phyloP scores from a whole-genome alignment of 1,284 basidiomycete species.

The Schizophyllum amplum region DNA sequence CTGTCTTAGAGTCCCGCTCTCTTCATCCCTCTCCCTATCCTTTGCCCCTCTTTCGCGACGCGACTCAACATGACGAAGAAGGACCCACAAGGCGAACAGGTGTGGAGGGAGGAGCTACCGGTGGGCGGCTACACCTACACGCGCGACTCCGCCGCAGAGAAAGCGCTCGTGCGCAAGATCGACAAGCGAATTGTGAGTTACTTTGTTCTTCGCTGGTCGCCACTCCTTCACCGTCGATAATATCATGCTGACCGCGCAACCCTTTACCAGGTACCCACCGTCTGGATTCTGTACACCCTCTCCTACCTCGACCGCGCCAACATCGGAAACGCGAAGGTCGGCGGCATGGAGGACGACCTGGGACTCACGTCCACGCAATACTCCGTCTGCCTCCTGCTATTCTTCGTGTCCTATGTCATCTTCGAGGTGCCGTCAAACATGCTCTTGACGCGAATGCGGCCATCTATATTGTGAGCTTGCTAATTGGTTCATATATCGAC shows the following conservation, averaged over 20 bases:
- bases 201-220: too few relatives aligned
- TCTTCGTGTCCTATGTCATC: slow-evolving; percentile 14
- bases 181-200: slow-evolving; percentile 9
- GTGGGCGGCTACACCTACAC: slow-evolving; percentile 3
- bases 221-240: too few relatives aligned
- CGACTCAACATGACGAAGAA: background rate
- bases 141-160: slow-evolving; percentile 8
- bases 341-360: slow-evolving; percentile 46
- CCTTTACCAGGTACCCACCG: slow-evolving; percentile 1
- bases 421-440: slow-evolving; percentile 18
- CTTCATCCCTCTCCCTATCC: background rate
- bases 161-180: slow-evolving; percentile 8
- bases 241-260: too few relatives aligned
- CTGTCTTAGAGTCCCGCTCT: background rate
- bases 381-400: slow-evolving; percentile 9
- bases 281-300: slow-evolving; percentile 5
- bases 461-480: slow-evolving; percentile 10
- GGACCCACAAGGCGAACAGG: background rate
- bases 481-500: background rate
- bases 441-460: slow-evolving; percentile 13
- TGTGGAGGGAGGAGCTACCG: slow-evolving; percentile 10
- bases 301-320: slow-evolving; percentile 33
- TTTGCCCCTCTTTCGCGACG: background rate
- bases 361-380: slow-evolving; percentile 39
- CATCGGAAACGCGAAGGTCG: slow-evolving; percentile 51